Percentiles rank a stretch among this genome's conserved stretches.
These are phyloP conservation scores for Monosporascus sp. DNA, from an alignment of 2,329 filamentous ascomycete genomes.

Conservation along the genomic window DNA sequence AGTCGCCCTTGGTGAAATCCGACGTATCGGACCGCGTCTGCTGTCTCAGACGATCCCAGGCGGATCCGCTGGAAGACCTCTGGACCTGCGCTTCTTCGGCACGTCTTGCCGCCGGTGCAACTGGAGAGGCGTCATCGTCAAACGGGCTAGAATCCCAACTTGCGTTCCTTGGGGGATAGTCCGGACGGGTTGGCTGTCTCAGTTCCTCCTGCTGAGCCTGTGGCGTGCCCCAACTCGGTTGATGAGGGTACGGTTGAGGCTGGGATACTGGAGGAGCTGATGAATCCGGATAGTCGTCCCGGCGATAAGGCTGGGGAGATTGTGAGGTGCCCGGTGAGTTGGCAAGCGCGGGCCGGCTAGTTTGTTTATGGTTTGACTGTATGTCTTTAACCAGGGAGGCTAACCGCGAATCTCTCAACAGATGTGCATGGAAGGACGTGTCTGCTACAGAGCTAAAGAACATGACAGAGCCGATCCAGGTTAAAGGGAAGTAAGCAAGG, in stretches of 20 bases:
- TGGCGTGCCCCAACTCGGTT: background rate
- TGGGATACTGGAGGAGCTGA: conserved; percentile 1
- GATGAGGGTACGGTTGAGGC: background rate
- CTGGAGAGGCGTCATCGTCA: conserved; percentile 33
- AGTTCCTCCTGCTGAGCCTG: background rate
- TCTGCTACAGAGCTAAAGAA: conserved; percentile 26
- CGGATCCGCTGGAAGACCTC: conserved; percentile 23
- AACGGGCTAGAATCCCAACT: conserved; percentile 17
- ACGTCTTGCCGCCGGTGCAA: conserved; percentile 26
- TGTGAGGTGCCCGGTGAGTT: conserved; percentile 1
- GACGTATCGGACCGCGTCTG: conserved; percentile 19
- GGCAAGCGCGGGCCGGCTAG: conserved; percentile 7
- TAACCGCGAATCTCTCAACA: conserved; percentile 26
- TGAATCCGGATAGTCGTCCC: background rate
- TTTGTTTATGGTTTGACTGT: conserved; percentile 10
- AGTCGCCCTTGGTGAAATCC: conserved; percentile 19
- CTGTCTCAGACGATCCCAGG: conserved; percentile 42
- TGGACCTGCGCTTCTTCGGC: conserved; percentile 13
- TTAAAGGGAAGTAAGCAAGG: conserved; percentile 25
- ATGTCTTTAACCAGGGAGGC: conserved; percentile 8
- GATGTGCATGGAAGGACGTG: conserved; percentile 12
- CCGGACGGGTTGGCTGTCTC: conserved; percentile 1
- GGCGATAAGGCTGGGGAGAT: background rate
- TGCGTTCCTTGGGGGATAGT: conserved; percentile 1
- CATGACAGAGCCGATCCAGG: conserved; percentile 18